Evolutionary conservation across 148 eudicot genomes (phyloP).

Genomic region (Rhododendron henanense): DNA sequence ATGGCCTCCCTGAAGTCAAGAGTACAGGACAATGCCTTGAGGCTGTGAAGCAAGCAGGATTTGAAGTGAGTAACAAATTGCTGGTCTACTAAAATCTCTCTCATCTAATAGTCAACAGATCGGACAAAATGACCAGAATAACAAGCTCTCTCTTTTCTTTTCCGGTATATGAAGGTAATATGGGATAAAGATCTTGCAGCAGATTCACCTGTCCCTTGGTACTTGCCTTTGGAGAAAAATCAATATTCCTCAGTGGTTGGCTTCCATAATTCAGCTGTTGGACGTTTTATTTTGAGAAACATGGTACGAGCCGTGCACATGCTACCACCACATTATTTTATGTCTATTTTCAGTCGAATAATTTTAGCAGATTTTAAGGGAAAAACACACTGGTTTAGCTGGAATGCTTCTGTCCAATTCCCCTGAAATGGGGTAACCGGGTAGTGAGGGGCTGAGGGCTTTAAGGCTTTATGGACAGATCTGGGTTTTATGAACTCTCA

Average conservation of each 20-base stretch:
- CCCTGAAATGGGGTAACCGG: not conserved
- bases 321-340: not conserved
- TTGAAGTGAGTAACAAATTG: constrained; percentile 59
- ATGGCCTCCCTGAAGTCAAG: too few relatives aligned
- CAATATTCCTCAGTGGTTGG: constrained; percentile 58
- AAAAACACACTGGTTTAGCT: not conserved
- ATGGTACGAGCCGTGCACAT: constrained; percentile 44
- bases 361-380: not conserved
- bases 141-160: too few relatives aligned
- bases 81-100: not conserved
- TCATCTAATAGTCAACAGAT: too few relatives aligned
- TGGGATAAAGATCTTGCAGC: too few relatives aligned
- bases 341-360: not conserved
- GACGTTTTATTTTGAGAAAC: constrained; percentile 73
- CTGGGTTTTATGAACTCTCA: not conserved
- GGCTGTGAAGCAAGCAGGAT: constrained; percentile 87
- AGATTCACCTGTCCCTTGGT: too few relatives aligned
- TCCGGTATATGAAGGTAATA: too few relatives aligned
- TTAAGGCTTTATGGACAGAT: not conserved
- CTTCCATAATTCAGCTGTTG: constrained; percentile 76
- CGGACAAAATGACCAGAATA: too few relatives aligned
- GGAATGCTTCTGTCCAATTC: not conserved
- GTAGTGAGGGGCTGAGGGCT: not conserved
- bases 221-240: constrained; percentile 73
- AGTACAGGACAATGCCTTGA: constrained; percentile 76